Evolutionary conservation across 2,329 filamentous ascomycete species (phyloP).

Genomic region (Apiospora pterosperma): DNA sequence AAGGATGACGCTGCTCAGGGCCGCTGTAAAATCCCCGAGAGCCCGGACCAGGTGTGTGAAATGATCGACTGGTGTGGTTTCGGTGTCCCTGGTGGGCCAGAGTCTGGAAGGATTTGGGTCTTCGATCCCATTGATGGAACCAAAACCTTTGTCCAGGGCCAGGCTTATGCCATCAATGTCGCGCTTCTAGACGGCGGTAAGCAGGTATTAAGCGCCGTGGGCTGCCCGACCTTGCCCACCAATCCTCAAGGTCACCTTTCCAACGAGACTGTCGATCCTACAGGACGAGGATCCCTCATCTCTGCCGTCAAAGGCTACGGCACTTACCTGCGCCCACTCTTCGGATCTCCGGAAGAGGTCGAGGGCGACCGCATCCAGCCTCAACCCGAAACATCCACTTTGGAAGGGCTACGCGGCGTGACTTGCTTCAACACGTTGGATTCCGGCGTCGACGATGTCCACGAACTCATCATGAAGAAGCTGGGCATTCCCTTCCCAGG

Average conservation of each 20-base stretch:
- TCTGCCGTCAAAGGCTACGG: slow-evolving; percentile 48
- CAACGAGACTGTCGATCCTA: slow-evolving; percentile 42
- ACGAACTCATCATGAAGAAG: slow-evolving; percentile 38
- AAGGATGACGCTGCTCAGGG: slow-evolving; percentile 21
- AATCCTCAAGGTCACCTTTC: slow-evolving; percentile 35
- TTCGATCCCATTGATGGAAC: slow-evolving; percentile 62
- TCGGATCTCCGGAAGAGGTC: slow-evolving; percentile 17
- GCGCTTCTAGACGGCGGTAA: slow-evolving; percentile 47
- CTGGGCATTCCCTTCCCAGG: slow-evolving; percentile 43
- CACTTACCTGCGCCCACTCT: slow-evolving; percentile 42
- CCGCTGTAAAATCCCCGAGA: slow-evolving; percentile 31
- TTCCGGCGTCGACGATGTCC: slow-evolving; percentile 45
- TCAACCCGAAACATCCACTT: slow-evolving; percentile 20
- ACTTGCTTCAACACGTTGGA: slow-evolving; percentile 44
- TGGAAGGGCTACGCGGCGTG: slow-evolving; percentile 36
- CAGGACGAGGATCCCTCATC: slow-evolving; percentile 44
- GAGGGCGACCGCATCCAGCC: slow-evolving; percentile 30
- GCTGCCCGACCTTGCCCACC: slow-evolving; percentile 40
- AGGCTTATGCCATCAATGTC: slow-evolving; percentile 57
- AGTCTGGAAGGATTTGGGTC: slow-evolving; percentile 47
- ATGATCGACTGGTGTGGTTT: slow-evolving; percentile 50
- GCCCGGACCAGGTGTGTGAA: slow-evolving; percentile 44
- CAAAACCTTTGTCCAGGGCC: slow-evolving; percentile 50
- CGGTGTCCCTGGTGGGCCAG: slow-evolving; percentile 28
- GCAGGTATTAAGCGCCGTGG: slow-evolving; percentile 49